A percentile compares a stretch with the other conserved stretches of the same genome.
These are phyloP conservation scores for Heimioporus sp. DNA, from an alignment of 768 basidiomycete species.

Conservation along the genomic window DNA sequence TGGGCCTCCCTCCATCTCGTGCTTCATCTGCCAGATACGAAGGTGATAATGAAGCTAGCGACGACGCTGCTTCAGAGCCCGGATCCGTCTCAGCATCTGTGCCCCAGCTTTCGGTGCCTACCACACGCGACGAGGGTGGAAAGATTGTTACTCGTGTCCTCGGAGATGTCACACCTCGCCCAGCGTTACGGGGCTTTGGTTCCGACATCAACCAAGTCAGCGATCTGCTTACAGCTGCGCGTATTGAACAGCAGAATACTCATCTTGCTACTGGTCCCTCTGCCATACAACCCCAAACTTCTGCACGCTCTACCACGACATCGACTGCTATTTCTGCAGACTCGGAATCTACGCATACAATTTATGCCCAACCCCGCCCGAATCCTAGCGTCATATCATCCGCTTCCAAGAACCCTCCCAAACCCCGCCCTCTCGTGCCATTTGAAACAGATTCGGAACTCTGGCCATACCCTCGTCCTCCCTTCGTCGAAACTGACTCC, in stretches of 20 bases:
- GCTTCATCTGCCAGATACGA: conserved; percentile 47
- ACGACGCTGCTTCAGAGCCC: conserved; percentile 34
- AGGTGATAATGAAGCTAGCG: conserved; percentile 53
- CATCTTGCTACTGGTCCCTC: conserved; percentile 5
- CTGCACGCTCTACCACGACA: not conserved
- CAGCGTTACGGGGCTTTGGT: conserved; percentile 37
- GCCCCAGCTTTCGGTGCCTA: conserved; percentile 32
- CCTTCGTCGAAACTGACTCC: conserved; percentile 40
- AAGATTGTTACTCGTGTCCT: conserved; percentile 22
- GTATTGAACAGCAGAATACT: conserved; percentile 16
- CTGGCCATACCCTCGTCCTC: conserved; percentile 64
- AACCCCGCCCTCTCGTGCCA: conserved; percentile 48
- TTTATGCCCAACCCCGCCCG: conserved; percentile 11
- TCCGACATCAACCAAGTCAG: conserved; percentile 32
- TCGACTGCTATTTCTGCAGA: not conserved
- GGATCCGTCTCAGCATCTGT: conserved; percentile 42
- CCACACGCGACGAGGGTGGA: conserved; percentile 9
- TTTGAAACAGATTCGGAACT: conserved; percentile 65
- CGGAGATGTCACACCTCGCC: conserved; percentile 63
- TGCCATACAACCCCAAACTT: conserved; percentile 3
- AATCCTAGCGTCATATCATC: conserved; percentile 8
- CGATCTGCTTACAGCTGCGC: conserved; percentile 26
- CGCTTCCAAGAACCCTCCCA: conserved; percentile 17
- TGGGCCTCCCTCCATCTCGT: conserved; percentile 49
- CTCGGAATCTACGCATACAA: conserved; percentile 9